phyloP scores from a whole-genome alignment of 306 rosid species.

The Rosa lucieae region DNA sequence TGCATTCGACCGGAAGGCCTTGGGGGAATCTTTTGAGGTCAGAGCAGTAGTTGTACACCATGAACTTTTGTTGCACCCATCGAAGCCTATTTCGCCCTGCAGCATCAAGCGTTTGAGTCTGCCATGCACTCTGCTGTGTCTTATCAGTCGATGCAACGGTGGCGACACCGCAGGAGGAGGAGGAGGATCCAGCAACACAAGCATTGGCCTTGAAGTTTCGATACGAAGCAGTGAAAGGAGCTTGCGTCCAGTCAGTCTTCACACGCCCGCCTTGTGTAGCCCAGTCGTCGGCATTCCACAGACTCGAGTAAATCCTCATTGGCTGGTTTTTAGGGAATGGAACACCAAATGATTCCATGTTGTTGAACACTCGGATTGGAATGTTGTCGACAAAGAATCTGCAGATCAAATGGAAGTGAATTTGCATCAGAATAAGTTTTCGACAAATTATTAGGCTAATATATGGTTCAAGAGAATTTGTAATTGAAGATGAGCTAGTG shows the following conservation, averaged over 20 bases:
- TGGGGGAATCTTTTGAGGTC: constrained; percentile 44
- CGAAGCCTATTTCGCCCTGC: constrained; percentile 36
- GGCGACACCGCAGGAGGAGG: constrained; percentile 20
- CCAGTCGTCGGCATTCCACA: constrained; percentile 58
- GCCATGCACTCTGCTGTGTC: constrained; percentile 18
- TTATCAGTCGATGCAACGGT: constrained; percentile 4
- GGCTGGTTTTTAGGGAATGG: constrained; percentile 43
- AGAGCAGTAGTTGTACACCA: constrained; percentile 51
- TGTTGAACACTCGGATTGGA: constrained; percentile 44
- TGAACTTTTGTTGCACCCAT: constrained; percentile 51
- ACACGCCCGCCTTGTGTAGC: constrained; percentile 53
- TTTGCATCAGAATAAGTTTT: neutral
- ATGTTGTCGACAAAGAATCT: constrained; percentile 44
- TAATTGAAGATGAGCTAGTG: neutral
- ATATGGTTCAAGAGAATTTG: neutral
- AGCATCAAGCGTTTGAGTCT: constrained; percentile 37
- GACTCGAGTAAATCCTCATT: constrained; percentile 47
- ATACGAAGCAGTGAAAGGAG: constrained; percentile 50
- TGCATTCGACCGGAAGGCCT: constrained; percentile 50
- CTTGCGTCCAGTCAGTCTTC: constrained; percentile 53
- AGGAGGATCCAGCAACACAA: constrained; percentile 25
- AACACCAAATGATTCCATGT: constrained; percentile 40
- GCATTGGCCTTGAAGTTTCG: constrained; percentile 41
- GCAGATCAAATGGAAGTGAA: neutral
- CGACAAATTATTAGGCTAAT: neutral